Evolutionary conservation across 371 early-diverging fungal genomes (phyloP), one percentile per base, ranked within the genome.

Genomic region (Amoeboaphelidium protococcarum): DNA sequence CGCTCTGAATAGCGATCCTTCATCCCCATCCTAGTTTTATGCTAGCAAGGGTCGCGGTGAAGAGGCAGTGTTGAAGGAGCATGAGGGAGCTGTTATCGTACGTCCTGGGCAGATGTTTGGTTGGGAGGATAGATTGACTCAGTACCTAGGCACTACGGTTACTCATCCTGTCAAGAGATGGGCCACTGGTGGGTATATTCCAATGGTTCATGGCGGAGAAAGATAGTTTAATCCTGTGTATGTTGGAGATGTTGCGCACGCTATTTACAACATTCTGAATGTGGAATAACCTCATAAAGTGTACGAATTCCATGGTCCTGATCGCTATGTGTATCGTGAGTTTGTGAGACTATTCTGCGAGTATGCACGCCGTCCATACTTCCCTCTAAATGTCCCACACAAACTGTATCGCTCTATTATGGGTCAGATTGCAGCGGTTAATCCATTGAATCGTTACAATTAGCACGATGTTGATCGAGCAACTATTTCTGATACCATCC

Each of bases 21-120:
- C 81, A 51, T 82, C 88, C 1, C 48, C 69, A 6, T 87, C 89
- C 31, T 60, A 61, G 26, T 84, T 74, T 62, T 68, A 82, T 56
- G 71, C 72, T 42, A 71, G 81, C 48, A 94, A 94, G 79, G 82
- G 81, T 45, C 66, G 74, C 52, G 89, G 90, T 53, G 95, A 94
- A 61, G 65, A 74, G 54, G 80, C 78, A 41, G 88, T 90, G 13
- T 69, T 71, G 50, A 78, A 76, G 57, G 74, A 76, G 48, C 78
- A 83, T 60, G 87, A 92, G 45, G 77, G 77, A 23, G 87, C 84
- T 44, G 88, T 83, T 49, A 83, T 94, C 59, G 83, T 92, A 42
- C 83, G 95, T 37, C 81, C 89, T 10, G 72, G 76, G 42, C 72
- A 67, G 48, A 74, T 89, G 68, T 88, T 73, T 55, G 95, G 95